Evolutionary conservation across 2,329 filamentous ascomycete genomes (phyloP).

Genomic region (Xylaria sp.): DNA sequence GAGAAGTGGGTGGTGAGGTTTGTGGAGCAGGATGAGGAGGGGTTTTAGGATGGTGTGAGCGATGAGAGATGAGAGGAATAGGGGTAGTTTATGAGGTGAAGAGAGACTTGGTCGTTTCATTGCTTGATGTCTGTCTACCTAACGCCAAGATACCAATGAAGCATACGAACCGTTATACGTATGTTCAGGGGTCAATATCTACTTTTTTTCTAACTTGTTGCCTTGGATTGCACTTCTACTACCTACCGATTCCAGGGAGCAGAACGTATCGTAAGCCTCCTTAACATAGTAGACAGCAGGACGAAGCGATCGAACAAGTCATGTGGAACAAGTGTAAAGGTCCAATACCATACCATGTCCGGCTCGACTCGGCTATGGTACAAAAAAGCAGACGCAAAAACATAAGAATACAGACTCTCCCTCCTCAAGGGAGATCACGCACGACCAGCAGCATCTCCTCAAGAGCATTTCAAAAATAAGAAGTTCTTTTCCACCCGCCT

Average conservation of each 20-base stretch:
- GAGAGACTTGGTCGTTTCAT: too few species aligned
- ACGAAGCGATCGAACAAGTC: neutral
- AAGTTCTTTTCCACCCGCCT: neutral
- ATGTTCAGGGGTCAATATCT: too few species aligned
- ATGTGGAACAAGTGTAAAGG: neutral
- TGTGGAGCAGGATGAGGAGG: slow-evolving; percentile 28
- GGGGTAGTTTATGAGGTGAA: neutral
- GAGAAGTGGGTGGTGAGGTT: slow-evolving; percentile 33
- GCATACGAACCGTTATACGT: too few species aligned
- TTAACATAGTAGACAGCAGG: neutral
- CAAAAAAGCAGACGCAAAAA: neutral
- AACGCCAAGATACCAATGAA: too few species aligned
- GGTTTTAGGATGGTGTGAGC: slow-evolving; percentile 15
- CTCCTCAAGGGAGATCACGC: neutral
- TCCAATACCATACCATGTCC: neutral
- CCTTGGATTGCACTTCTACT: too few species aligned
- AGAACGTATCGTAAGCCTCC: too few species aligned
- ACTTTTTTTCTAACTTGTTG: too few species aligned
- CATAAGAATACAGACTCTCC: neutral
- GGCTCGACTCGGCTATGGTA: neutral
- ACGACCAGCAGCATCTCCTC: neutral
- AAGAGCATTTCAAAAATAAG: neutral
- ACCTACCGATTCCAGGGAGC: too few species aligned
- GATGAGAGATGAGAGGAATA: slow-evolving; percentile 24
- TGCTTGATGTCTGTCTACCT: too few species aligned